Base-by-base conservation (phyloP, 2,329 filamentous ascomycete species). In the Rugonectria rugulosa region DNA sequence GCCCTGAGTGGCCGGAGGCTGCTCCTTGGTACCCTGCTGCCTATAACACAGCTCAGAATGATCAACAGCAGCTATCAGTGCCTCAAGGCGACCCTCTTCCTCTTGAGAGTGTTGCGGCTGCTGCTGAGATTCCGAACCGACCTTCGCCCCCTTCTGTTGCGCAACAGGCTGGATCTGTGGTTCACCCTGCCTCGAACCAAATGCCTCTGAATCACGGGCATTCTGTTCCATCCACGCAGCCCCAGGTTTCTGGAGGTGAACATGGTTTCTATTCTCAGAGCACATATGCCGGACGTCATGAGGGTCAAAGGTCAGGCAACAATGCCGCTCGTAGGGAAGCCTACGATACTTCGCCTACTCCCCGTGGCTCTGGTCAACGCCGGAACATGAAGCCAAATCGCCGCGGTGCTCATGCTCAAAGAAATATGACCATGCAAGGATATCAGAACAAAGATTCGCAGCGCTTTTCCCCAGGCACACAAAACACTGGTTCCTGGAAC, bases 401-500 rank as follows among this genome's bases (percentile, higher is more conserved):
- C 21, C 63, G 65, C 17, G 61, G 61, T 17, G 56, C 50, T 4
- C 41, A 61, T 14, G 56, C 54, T 21, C 62, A 62, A 36, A 53
- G 65, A 42, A 66, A 59, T 12, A 56, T 36, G 27, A 66, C 65
- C n/a, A 44, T 61, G 4, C 59, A 66, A 12, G 34, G 48, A 6
- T 21, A 47, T 8, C 57, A 60, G 31, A 52, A 49, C 8, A 49
- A 57, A 19, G 20, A 27, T 12, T 42, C 48, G 10, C 24, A 43
- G 15, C 48, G 54, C 5, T 29, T 44, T 10, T n/a, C 40, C 14
- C 48, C 64, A 14, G 64, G 51, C 44, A 57, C 47, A 50, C 63
- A 60, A 24, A 60, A 63, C 11, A 50, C 31, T 9, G 8, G 29
- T 10, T 17, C 54, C 10, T 65, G 61, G 61, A 64, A 52, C n/a